Conservation (phyloP, 2,329 filamentous ascomycete genomes). For the Ploettnerulaceae sp. region DNA sequence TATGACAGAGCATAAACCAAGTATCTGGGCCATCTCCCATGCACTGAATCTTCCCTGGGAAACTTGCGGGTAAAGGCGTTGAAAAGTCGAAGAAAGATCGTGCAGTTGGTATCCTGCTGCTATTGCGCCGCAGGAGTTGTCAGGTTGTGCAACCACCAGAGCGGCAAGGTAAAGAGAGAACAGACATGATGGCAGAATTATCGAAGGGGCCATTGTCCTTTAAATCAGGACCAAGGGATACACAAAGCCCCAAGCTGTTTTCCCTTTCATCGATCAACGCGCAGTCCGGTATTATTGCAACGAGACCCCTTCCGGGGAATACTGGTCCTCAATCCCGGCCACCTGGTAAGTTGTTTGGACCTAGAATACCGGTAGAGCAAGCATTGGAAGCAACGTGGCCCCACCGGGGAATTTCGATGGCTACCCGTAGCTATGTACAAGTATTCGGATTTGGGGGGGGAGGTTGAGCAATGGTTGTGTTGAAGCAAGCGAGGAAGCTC, state of each 20-base stretch:
- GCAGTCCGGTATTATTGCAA: not conserved
- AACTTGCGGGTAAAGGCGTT: constrained; percentile 18
- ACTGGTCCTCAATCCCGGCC: not conserved
- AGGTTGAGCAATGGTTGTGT: too few species aligned
- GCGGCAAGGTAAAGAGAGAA: constrained; percentile 11
- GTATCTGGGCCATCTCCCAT: constrained; percentile 25
- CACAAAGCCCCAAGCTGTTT: not conserved
- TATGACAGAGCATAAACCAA: constrained; percentile 23
- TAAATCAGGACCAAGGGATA: not conserved
- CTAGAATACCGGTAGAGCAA: not conserved
- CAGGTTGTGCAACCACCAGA: not conserved
- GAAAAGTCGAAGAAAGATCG: constrained; percentile 14
- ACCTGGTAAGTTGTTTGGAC: constrained; percentile 1
- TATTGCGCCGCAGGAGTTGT: not conserved
- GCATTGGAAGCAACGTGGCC: constrained; percentile 14
- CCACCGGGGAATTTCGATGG: constrained; percentile 9
- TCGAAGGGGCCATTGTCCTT: not conserved
- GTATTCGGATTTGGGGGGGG: too few species aligned
- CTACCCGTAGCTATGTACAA: constrained; percentile 3
- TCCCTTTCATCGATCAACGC: constrained; percentile 3
- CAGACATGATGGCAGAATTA: constrained; percentile 12
- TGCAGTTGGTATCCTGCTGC: constrained; percentile 2
- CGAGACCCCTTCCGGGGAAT: not conserved
- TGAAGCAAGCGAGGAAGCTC: too few species aligned
- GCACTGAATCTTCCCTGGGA: constrained; percentile 15